These are phyloP conservation scores for Candida sithepensis DNA, from an alignment of 805 yeast genomes.

Conservation along the genomic window DNA sequence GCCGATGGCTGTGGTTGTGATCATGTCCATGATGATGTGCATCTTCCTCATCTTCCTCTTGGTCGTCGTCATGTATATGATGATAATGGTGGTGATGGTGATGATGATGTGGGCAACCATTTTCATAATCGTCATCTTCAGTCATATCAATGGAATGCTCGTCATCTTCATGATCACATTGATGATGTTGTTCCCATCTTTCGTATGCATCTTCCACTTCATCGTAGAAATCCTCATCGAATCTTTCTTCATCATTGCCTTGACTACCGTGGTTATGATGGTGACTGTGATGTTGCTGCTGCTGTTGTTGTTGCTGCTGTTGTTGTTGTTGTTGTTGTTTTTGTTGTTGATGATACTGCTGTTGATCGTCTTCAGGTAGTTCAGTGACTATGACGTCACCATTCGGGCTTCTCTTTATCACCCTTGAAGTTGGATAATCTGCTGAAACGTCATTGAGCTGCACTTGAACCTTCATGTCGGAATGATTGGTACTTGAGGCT, in stretches of 20 bases:
- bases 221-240: constrained; percentile 14
- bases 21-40: constrained; percentile 10
- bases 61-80: constrained; percentile 3
- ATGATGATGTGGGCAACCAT: constrained; percentile 12
- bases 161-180: constrained; percentile 14
- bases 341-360: constrained; percentile 6
- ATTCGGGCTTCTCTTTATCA: constrained; percentile 61
- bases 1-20: constrained; percentile 12
- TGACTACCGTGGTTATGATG: constrained; percentile 1
- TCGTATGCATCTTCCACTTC: constrained; percentile 6
- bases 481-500: not conserved
- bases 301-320: too few relatives aligned
- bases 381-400: constrained; percentile 76
- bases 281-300: constrained; percentile 4
- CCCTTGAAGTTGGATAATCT: constrained; percentile 70
- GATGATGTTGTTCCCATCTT: constrained; percentile 7
- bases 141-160: constrained; percentile 6
- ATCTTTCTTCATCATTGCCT: constrained; percentile 5
- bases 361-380: constrained; percentile 24
- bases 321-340: too few relatives aligned
- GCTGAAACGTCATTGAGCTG: constrained; percentile 51
- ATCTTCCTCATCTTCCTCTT: constrained; percentile 8
- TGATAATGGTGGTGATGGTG: constrained; percentile 4
- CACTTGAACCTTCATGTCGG: constrained; percentile 31
- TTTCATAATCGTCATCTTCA: constrained; percentile 11